Evolutionary conservation across 169 alveolate species (phyloP).

Genomic region (Cytauxzoon felis): DNA sequence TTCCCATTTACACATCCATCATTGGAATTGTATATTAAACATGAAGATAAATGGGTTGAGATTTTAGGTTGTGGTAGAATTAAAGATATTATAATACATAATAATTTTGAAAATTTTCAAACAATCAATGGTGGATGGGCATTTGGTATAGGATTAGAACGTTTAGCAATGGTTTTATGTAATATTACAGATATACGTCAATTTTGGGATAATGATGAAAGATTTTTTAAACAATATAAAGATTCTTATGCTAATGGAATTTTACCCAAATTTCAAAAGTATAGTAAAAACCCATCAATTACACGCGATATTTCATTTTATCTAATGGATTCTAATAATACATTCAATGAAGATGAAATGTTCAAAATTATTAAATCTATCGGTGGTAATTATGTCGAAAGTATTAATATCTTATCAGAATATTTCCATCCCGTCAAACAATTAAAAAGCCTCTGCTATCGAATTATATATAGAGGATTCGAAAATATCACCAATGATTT

Average conservation of each 20-base stretch:
- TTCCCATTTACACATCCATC: constrained; percentile 92
- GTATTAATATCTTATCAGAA: constrained; percentile 9
- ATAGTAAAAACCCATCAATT: constrained; percentile 72
- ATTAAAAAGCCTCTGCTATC: constrained; percentile 60
- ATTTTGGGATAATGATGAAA: constrained; percentile 86
- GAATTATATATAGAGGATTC: constrained; percentile 69
- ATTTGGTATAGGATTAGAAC: constrained; percentile 89
- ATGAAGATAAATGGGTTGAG: constrained; percentile 81
- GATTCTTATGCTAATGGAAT: constrained; percentile 38
- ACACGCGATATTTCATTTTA: constrained; percentile 69
- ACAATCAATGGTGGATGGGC: constrained; percentile 86
- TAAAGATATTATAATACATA: constrained; percentile 77
- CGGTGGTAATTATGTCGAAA: constrained; percentile 53
- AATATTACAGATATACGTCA: constrained; percentile 86
- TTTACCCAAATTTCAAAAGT: constrained; percentile 57
- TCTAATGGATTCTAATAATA: constrained; percentile 22
- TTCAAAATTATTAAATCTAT: constrained; percentile 3
- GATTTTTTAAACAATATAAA: constrained; percentile 80
- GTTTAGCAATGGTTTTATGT: constrained; percentile 86
- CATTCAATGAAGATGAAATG: constrained; percentile 19
- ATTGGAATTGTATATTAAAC: constrained; percentile 80
- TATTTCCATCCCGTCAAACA: constrained; percentile 27
- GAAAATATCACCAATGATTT: constrained; percentile 69
- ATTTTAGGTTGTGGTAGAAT: constrained; percentile 89
- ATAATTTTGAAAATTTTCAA: constrained; percentile 24